Conservation (phyloP, 768 basidiomycete genomes). For the Lactarius indigo region DNA sequence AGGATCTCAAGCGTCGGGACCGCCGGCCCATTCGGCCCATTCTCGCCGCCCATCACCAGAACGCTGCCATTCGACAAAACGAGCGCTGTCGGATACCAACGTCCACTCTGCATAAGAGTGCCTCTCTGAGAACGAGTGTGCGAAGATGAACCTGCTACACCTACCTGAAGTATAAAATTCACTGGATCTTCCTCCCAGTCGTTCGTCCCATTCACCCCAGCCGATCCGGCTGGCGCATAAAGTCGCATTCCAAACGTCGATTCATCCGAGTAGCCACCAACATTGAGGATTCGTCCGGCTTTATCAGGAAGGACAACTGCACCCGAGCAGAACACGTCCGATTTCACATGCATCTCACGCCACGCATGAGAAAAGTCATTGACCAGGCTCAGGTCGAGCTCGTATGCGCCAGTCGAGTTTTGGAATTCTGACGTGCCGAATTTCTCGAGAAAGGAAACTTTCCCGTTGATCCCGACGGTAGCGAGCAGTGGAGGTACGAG, state of each 20-base stretch:
- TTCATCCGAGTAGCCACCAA: constrained; percentile 66
- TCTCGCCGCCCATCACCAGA: constrained; percentile 74
- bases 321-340: constrained; percentile 79
- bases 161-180: constrained; percentile 58
- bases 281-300: constrained; percentile 58
- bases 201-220: constrained; percentile 68
- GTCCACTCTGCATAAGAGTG: constrained; percentile 40
- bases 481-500: constrained; percentile 70
- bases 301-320: constrained; percentile 74
- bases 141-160: constrained; percentile 2
- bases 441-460: constrained; percentile 78
- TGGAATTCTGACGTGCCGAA: constrained; percentile 54
- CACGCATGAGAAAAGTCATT: constrained; percentile 47
- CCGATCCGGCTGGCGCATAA: constrained; percentile 63
- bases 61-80: constrained; percentile 71
- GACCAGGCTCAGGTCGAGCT: constrained; percentile 61
- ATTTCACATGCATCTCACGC: constrained; percentile 73
- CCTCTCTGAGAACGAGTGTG: background rate
- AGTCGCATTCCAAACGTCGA: constrained; percentile 73
- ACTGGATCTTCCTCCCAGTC: constrained; percentile 76
- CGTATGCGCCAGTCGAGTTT: constrained; percentile 76
- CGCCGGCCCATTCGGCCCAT: constrained; percentile 60
- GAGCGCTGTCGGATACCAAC: constrained; percentile 72
- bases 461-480: constrained; percentile 77
- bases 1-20: constrained; percentile 70